Conservation (phyloP, 2,329 filamentous ascomycete genomes). For the Hortaea sp. region DNA sequence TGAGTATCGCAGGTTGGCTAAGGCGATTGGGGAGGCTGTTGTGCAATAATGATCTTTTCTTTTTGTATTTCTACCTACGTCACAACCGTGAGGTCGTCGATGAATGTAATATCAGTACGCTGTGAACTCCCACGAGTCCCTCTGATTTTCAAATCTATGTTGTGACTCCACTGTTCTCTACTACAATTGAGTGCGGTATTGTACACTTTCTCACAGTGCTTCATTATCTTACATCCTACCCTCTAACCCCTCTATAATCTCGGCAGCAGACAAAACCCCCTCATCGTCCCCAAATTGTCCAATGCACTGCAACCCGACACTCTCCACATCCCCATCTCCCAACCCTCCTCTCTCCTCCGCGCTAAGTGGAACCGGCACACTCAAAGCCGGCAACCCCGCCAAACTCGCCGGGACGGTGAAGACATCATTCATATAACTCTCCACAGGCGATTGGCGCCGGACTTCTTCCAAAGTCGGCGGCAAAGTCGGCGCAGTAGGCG, state of each 20-base stretch:
- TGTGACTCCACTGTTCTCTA: too few relatives aligned
- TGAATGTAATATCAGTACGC: too few relatives aligned
- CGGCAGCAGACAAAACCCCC: constrained; percentile 50
- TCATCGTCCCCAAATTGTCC: constrained; percentile 73
- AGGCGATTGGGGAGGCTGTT: constrained; percentile 34
- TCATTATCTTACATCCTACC: too few relatives aligned
- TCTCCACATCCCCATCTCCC: constrained; percentile 26
- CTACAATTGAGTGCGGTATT: too few relatives aligned
- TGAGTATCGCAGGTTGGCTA: constrained; percentile 32
- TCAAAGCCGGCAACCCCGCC: constrained; percentile 81
- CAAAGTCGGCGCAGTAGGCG: constrained; percentile 72
- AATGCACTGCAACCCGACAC: constrained; percentile 61
- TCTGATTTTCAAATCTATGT: too few relatives aligned
- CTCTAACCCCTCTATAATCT: constrained; percentile 27
- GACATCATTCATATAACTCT: constrained; percentile 84
- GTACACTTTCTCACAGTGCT: too few relatives aligned
- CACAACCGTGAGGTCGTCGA: too few relatives aligned
- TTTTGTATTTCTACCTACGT: too few relatives aligned
- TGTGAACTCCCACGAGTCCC: too few relatives aligned
- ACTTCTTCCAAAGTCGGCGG: constrained; percentile 58
- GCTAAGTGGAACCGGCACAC: constrained; percentile 53
- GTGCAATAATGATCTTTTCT: not conserved
- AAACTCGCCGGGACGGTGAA: constrained; percentile 93
- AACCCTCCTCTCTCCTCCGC: constrained; percentile 4
- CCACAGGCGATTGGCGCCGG: constrained; percentile 45